Conservation (phyloP, 2,329 filamentous ascomycete genomes). For the Alternaria triticina region DNA sequence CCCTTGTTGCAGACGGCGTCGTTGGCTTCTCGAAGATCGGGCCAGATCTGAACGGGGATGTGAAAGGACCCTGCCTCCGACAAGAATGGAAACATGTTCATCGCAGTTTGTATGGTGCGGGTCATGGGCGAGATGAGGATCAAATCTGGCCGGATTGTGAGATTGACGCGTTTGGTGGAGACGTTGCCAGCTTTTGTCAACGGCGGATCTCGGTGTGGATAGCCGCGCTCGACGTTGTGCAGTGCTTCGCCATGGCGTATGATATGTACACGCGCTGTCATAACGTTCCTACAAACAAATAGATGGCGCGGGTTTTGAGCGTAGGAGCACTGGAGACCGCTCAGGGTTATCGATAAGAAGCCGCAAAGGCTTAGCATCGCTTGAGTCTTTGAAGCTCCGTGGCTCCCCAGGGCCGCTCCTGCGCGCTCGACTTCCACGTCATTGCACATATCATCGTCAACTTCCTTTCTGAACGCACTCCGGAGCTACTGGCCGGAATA, state of each 20-base stretch:
- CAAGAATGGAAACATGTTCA: constrained; percentile 25
- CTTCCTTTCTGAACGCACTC: not conserved
- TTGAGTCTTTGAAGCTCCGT: not conserved
- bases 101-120: constrained; percentile 30
- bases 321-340: not conserved
- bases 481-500: not conserved
- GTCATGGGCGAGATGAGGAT: constrained; percentile 34
- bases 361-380: not conserved
- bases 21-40: constrained; percentile 28
- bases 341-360: not conserved
- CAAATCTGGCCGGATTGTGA: constrained; percentile 16
- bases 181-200: constrained; percentile 20
- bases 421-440: not conserved
- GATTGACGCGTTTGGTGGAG: constrained; percentile 14
- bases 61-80: not conserved
- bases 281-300: not conserved
- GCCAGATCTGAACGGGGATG: constrained; percentile 26
- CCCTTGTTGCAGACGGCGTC: constrained; percentile 26
- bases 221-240: constrained; percentile 25
- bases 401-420: no score
- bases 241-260: constrained; percentile 29
- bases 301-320: not conserved
- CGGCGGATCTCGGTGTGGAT: constrained; percentile 26
- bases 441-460: not conserved
- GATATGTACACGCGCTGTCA: constrained; percentile 18